Conservation (phyloP, 2,329 filamentous ascomycete species). For the Fusarium pilosicola region DNA sequence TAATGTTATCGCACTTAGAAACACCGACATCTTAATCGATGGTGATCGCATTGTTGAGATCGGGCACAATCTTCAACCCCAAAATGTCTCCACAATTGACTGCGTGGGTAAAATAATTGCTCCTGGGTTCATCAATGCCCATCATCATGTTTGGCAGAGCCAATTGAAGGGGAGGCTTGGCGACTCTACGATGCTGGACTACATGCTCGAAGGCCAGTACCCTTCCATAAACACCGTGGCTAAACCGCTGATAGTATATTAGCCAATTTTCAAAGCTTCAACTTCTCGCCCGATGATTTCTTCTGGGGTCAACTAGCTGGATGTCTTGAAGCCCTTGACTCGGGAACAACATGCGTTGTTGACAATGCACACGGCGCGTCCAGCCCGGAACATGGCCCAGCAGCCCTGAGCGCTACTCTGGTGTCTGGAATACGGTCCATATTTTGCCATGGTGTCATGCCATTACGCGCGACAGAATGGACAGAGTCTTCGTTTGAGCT, state of each 20-base stretch:
- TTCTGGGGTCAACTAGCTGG: slow-evolving; percentile 14
- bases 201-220: slow-evolving; percentile 1
- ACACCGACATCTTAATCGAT: background rate
- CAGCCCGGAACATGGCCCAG: background rate
- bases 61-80: fast-evolving
- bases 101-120: background rate
- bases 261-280: slow-evolving; percentile 15
- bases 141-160: slow-evolving; percentile 14
- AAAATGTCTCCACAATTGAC: background rate
- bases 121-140: background rate
- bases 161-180: slow-evolving; percentile 8
- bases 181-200: slow-evolving; percentile 7
- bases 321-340: background rate
- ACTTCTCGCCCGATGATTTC: background rate
- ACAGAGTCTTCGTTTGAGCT: slow-evolving; percentile 9
- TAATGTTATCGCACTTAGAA: background rate
- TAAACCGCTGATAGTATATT: background rate
- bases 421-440: background rate
- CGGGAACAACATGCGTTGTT: slow-evolving; percentile 6
- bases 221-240: fast-evolving
- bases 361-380: slow-evolving; percentile 8
- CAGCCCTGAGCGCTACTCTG: background rate
- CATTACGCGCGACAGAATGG: background rate
- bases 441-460: slow-evolving; percentile 2
- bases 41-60: background rate